Base-by-base conservation (phyloP, 2,329 filamentous ascomycete species). In the Scytalidium sp. region DNA sequence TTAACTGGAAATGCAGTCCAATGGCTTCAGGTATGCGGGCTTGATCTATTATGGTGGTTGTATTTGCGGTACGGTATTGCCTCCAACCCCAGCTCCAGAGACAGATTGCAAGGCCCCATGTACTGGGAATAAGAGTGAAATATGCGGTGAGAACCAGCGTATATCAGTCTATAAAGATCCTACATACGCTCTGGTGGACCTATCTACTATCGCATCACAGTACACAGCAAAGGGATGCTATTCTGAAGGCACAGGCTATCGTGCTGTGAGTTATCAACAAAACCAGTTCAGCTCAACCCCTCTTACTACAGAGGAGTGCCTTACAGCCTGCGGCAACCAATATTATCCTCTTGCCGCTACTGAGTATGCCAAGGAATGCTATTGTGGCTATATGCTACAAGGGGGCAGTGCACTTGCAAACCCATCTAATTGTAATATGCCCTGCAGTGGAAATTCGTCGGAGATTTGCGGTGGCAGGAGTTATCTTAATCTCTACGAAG, bases 401-500 rank as follows among this genome's bases (percentile, higher is more conserved):
- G 62, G 65, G 47, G 58, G 55, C 22, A 65, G 65, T 11, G 19
- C 42, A 5, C 49, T 55, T 6, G 21, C 59, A 32, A 45, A 54
- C 49, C 40, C 36, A 52, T 45, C 47, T 46, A 49, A 61, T 20
- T 70, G 67, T 53, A 63, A 66, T 40, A 59, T 56, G 47, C 55
- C 61, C 8, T 71, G 69, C 56, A 60, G 55, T n/a, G 69, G 67
- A 19, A 56, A 71, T 49, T 45, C 56, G 9, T 53, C 53, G 2
- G 54, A 67, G 48, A 62, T 50, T 19, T 73, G 70, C 49, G 70
- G 69, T 48, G 70, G 69, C 13, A 50, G 50, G 9, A 46, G 48
- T 10, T 53, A 60, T n/a, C 19, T 72, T 9, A 60, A 67, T 43
- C 50, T 71, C 7, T 72, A 74, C 51, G 70, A 75, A 41, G 74